Evolutionary conservation across 441 rosid species (phyloP).

Genomic region (Geranium incanum): DNA sequence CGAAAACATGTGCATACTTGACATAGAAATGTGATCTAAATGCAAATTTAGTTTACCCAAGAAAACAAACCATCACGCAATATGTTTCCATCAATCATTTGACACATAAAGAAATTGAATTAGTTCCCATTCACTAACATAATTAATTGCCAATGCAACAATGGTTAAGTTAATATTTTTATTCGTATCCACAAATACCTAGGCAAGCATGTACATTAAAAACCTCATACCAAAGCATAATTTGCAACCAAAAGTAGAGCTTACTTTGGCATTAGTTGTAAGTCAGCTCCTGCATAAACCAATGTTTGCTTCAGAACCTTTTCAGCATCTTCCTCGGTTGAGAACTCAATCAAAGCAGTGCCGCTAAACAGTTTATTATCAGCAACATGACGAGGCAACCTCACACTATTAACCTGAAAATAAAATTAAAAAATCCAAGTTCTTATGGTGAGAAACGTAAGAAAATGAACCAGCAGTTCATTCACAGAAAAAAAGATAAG

Average conservation of each 20-base stretch:
- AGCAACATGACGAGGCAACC: constrained; percentile 43
- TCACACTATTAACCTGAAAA: constrained; percentile 47
- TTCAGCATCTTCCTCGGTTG: constrained; percentile 36
- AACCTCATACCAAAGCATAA: not conserved
- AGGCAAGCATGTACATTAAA: not conserved
- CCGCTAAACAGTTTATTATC: constrained; percentile 42
- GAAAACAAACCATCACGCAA: not conserved
- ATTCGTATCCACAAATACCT: not conserved
- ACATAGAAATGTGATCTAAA: not conserved
- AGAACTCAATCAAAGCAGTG: constrained; percentile 50
- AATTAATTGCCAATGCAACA: not conserved
- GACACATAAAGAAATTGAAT: not conserved
- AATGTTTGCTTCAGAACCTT: constrained; percentile 31
- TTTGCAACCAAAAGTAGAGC: constrained; percentile 8
- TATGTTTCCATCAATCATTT: not conserved
- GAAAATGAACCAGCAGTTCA: not conserved
- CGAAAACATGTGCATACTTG: not conserved
- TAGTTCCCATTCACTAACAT: not conserved
- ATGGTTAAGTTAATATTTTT: not conserved
- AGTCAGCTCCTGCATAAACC: constrained; percentile 35
- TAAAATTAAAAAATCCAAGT: not conserved
- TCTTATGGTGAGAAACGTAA: not conserved
- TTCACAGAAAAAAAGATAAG: not conserved
- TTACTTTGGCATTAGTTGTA: constrained; percentile 42
- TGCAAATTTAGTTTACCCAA: not conserved